These are phyloP conservation scores for Colletotrichum nymphaeae DNA, from an alignment of 2,329 filamentous ascomycete species.

Conservation along the genomic window DNA sequence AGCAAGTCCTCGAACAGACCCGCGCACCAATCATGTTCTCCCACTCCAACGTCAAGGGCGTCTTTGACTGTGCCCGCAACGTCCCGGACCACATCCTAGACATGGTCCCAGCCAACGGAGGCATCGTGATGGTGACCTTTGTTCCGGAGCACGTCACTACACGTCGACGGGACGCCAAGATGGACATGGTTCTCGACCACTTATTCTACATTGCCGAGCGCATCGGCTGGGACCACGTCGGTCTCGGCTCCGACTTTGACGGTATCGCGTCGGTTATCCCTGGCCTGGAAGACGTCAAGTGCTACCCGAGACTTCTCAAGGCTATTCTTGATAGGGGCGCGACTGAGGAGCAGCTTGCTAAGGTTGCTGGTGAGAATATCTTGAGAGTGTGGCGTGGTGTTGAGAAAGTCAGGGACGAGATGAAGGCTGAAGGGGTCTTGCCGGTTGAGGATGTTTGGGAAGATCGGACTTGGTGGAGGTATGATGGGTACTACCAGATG, in stretches of 20 bases:
- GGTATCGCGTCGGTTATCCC: conserved; percentile 43
- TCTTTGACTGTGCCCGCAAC: conserved; percentile 45
- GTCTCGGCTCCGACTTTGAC: conserved; percentile 51
- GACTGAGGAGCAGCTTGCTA: conserved; percentile 49
- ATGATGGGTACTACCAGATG: conserved; percentile 46
- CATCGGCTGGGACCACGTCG: conserved; percentile 50
- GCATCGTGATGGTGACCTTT: conserved; percentile 54
- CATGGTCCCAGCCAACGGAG: conserved; percentile 47
- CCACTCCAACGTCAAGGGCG: conserved; percentile 42
- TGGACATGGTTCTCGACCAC: conserved; percentile 48
- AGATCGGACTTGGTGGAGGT: conserved; percentile 46
- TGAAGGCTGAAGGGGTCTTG: conserved; percentile 43
- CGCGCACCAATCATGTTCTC: conserved; percentile 46
- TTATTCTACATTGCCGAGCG: conserved; percentile 42
- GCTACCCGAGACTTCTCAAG: conserved; percentile 45
- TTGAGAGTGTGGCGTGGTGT: conserved; percentile 46
- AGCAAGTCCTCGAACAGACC: conserved; percentile 40
- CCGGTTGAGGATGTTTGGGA: conserved; percentile 50
- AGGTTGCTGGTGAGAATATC: conserved; percentile 51
- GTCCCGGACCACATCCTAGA: conserved; percentile 53
- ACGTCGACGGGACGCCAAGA: conserved; percentile 39
- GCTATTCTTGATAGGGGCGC: conserved; percentile 51
- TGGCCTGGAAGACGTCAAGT: conserved; percentile 43
- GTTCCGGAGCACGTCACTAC: conserved; percentile 42
- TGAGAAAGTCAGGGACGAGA: conserved; percentile 39